These are phyloP conservation scores for Myriosclerotinia curreyana DNA, from an alignment of 2,329 filamentous ascomycete genomes.

Conservation along the genomic window DNA sequence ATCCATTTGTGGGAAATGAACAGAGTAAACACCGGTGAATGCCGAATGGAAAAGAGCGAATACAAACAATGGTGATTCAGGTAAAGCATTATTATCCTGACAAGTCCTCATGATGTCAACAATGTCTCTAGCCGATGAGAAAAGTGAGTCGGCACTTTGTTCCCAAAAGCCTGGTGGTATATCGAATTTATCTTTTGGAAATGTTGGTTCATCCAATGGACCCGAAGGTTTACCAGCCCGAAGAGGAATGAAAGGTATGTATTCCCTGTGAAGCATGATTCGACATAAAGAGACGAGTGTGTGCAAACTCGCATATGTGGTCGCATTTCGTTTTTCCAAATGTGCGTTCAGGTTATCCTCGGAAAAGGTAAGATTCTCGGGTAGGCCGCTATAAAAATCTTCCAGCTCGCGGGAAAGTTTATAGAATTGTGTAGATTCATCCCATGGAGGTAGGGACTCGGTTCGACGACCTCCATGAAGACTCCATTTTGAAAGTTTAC, in stretches of 20 bases:
- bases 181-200: constrained; percentile 47
- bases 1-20: constrained; percentile 69
- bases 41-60: constrained; percentile 67
- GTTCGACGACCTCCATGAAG: constrained; percentile 51
- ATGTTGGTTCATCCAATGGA: constrained; percentile 58
- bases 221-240: constrained; percentile 49
- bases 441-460: constrained; percentile 58
- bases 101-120: constrained; percentile 63
- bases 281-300: constrained; percentile 62
- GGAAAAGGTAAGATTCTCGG: constrained; percentile 53
- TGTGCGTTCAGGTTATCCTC: constrained; percentile 63
- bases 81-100: constrained; percentile 56
- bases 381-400: constrained; percentile 53
- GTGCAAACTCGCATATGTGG: constrained; percentile 64
- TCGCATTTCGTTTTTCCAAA: constrained; percentile 60
- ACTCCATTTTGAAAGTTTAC: constrained; percentile 56
- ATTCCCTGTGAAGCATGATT: constrained; percentile 67
- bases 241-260: constrained; percentile 63
- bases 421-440: constrained; percentile 52
- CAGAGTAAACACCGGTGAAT: constrained; percentile 63
- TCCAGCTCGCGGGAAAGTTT: constrained; percentile 51
- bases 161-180: constrained; percentile 59
- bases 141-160: constrained; percentile 59
- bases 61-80: constrained; percentile 62
- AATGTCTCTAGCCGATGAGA: constrained; percentile 60